phyloP scores from a whole-genome alignment of 2,329 filamentous ascomycete genomes.

The Magnaporthiopsis rhizophila region DNA sequence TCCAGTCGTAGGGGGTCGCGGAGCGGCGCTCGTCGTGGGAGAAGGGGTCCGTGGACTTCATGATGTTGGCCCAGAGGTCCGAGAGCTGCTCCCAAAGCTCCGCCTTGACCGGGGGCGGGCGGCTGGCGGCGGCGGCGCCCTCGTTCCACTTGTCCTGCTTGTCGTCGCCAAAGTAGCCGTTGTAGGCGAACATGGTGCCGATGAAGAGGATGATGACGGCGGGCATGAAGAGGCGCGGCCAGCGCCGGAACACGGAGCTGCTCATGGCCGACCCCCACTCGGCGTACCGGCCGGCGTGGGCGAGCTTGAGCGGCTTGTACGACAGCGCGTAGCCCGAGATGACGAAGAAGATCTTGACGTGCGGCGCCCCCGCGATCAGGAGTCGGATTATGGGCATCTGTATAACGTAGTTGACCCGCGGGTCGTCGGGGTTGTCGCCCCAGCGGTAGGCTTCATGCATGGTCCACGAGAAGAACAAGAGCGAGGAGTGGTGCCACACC shows the following conservation, averaged over 20 bases:
- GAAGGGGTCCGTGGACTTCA: conserved; percentile 11
- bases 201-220: conserved; percentile 11
- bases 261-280: conserved; percentile 11
- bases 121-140: conserved; percentile 8
- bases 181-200: conserved; percentile 9
- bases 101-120: conserved; percentile 10
- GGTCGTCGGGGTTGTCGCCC: conserved; percentile 7
- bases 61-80: conserved; percentile 9
- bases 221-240: conserved; percentile 15
- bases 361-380: conserved; percentile 24
- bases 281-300: conserved; percentile 10
- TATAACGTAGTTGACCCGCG: conserved; percentile 15
- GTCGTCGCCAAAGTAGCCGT: conserved; percentile 11
- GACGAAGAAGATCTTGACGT: conserved; percentile 37
- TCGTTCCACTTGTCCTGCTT: conserved; percentile 2
- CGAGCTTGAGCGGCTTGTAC: conserved; percentile 17
- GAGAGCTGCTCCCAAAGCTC: conserved; percentile 8
- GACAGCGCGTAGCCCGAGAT: conserved; percentile 28
- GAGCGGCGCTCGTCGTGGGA: conserved; percentile 41
- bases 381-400: conserved; percentile 30
- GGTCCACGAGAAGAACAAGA: conserved; percentile 22
- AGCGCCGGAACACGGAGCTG: conserved; percentile 15
- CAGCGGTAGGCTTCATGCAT: conserved; percentile 21
- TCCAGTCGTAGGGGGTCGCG: conserved; percentile 21
- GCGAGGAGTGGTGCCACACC: conserved; percentile 37